Evolutionary conservation across 805 yeast species (phyloP).

Genomic region (Ogataea sp.): DNA sequence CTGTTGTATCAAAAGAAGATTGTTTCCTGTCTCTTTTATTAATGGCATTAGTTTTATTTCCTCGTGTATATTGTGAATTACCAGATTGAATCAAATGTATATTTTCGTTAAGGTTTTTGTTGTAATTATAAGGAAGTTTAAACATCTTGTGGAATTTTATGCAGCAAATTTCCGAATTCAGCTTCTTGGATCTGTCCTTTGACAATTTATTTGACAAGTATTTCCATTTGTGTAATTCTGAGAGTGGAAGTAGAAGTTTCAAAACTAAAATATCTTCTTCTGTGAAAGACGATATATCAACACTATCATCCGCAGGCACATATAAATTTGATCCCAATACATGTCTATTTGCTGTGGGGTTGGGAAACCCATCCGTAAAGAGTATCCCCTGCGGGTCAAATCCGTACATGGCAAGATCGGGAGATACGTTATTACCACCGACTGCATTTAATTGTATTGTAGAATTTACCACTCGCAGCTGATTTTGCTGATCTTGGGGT

Average conservation of each 20-base stretch:
- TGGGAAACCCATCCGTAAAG: too few relatives aligned
- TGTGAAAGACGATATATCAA: slow-evolving; percentile 18
- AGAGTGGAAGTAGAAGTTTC: slow-evolving; percentile 19
- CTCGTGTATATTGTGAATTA: too few relatives aligned
- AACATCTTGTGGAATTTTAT: slow-evolving; percentile 25
- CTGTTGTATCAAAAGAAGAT: slow-evolving; percentile 7
- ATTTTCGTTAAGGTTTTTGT: slow-evolving; percentile 9
- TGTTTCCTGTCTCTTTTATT: too few relatives aligned
- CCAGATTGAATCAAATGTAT: not conserved
- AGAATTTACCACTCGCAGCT: too few relatives aligned
- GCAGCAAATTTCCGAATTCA: slow-evolving; percentile 22
- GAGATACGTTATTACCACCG: too few relatives aligned
- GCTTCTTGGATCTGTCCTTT: slow-evolving; percentile 21
- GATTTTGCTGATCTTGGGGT: too few relatives aligned
- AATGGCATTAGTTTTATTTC: too few relatives aligned
- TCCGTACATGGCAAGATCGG: too few relatives aligned
- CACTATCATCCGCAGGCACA: slow-evolving; percentile 17
- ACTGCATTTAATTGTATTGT: too few relatives aligned
- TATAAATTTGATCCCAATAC: slow-evolving; percentile 10
- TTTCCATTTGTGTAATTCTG: slow-evolving; percentile 28
- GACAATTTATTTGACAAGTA: slow-evolving; percentile 22
- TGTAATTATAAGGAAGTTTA: slow-evolving; percentile 20
- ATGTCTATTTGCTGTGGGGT: too few relatives aligned
- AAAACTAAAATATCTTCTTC: slow-evolving; percentile 22
- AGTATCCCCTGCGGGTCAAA: too few relatives aligned